A percentile compares a stretch with the other conserved stretches of the same genome.
Conservation (phyloP, 2,329 filamentous ascomycete species). For the Apiospora saccharicola region DNA sequence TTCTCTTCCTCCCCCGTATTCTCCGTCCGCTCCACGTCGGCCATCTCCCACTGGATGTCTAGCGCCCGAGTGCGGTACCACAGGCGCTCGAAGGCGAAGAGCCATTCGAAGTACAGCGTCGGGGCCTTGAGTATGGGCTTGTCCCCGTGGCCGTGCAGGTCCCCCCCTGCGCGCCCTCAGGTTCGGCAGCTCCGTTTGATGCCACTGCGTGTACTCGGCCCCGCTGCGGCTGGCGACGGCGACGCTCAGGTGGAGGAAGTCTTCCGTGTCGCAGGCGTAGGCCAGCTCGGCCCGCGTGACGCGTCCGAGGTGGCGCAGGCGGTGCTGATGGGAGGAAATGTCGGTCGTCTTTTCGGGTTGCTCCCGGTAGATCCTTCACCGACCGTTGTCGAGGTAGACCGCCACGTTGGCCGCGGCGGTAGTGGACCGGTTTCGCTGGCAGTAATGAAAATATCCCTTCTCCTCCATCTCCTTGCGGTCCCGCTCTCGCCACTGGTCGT, state of each 20-base stretch:
- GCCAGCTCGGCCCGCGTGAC: not conserved
- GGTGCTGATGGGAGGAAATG: not conserved
- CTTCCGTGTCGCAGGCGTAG: constrained; percentile 4
- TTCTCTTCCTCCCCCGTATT: not conserved
- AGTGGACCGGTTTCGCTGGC: not conserved
- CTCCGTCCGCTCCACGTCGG: not conserved
- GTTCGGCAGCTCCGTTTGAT: not conserved
- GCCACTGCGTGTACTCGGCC: not conserved
- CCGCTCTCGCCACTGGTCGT: not conserved
- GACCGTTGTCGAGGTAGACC: not conserved
- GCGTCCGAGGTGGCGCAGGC: not conserved
- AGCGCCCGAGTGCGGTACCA: not conserved
- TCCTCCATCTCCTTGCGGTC: not conserved
- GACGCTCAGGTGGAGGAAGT: not conserved
- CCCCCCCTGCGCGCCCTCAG: not conserved
- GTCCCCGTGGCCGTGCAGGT: too few relatives aligned
- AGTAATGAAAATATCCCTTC: not conserved
- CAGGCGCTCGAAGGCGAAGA: constrained; percentile 19
- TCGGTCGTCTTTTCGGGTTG: not conserved
- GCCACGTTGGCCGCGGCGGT: not conserved
- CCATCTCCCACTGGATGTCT: not conserved
- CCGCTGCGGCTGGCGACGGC: not conserved
- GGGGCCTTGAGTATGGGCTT: not conserved
- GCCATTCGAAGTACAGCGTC: not conserved
- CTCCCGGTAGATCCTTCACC: not conserved